Evolutionary conservation across 2,329 filamentous ascomycete species (phyloP).

Genomic region (Coniochaeta ligniaria): DNA sequence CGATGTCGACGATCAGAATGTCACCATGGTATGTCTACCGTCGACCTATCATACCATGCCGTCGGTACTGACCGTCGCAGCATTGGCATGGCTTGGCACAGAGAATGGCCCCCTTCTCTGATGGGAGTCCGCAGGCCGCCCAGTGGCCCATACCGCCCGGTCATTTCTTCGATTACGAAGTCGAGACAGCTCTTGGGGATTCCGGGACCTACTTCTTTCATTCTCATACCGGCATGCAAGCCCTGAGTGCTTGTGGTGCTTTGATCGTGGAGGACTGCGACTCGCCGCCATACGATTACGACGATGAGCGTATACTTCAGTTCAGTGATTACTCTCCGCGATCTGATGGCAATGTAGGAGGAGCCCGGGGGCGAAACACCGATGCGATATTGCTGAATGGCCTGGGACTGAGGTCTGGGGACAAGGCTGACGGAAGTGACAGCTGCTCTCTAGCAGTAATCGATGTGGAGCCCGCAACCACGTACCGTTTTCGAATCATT

Average conservation of each 20-base stretch:
- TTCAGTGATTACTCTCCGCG: constrained; percentile 51
- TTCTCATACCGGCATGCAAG: constrained; percentile 58
- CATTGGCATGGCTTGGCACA: constrained; percentile 63
- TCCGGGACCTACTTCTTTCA: constrained; percentile 64
- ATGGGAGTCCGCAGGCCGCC: constrained; percentile 51
- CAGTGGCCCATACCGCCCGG: constrained; percentile 59
- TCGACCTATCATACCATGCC: not conserved
- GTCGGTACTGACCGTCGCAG: constrained; percentile 21
- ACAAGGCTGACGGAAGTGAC: constrained; percentile 17
- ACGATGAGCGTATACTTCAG: constrained; percentile 51
- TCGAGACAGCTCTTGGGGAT: constrained; percentile 42
- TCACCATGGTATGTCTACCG: constrained; percentile 41
- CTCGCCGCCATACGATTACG: constrained; percentile 48
- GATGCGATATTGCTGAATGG: constrained; percentile 52
- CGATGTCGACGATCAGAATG: constrained; percentile 41
- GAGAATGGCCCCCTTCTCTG: constrained; percentile 53
- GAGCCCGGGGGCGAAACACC: constrained; percentile 51
- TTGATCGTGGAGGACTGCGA: constrained; percentile 49
- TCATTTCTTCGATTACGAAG: constrained; percentile 62
- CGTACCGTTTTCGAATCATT: constrained; percentile 55
- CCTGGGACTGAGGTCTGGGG: constrained; percentile 33
- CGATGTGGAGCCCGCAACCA: constrained; percentile 50
- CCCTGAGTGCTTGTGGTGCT: constrained; percentile 47
- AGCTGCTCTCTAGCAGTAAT: constrained; percentile 42
- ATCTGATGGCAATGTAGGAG: constrained; percentile 37